Conservation (phyloP, 352 stramenopile genomes). For the Pythium phragmiticola region DNA sequence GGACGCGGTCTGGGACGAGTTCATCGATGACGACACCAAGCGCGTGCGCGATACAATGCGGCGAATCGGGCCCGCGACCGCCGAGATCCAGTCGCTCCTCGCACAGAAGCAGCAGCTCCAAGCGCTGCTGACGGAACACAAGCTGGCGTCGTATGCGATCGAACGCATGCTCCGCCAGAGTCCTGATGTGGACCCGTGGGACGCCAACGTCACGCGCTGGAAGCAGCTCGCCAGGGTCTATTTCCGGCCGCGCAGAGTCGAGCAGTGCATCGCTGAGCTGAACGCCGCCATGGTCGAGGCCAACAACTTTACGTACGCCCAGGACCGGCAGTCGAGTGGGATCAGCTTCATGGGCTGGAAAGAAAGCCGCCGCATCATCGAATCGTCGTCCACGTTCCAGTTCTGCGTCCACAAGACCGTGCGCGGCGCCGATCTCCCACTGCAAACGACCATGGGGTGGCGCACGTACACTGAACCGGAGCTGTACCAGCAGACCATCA, state of each 20-base stretch:
- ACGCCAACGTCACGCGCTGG: conserved; percentile 3
- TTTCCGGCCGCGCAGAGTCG: background rate
- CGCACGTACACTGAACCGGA: background rate
- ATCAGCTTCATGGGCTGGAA: conserved; percentile 18
- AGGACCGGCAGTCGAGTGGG: conserved; percentile 1
- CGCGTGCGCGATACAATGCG: background rate
- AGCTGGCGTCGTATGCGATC: background rate
- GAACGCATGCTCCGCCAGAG: background rate
- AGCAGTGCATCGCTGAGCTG: background rate
- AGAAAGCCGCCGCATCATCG: background rate
- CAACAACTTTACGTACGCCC: background rate
- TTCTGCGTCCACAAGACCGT: conserved; percentile 22
- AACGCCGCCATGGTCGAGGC: background rate
- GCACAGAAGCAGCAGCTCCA: background rate
- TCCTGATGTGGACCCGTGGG: background rate
- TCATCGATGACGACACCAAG: conserved; percentile 11
- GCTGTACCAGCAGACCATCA: background rate
- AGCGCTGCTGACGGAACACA: conserved; percentile 8
- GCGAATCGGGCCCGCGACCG: background rate
- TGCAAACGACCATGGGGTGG: background rate
- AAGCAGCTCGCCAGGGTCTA: background rate
- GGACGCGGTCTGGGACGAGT: conserved; percentile 12
- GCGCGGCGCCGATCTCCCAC: background rate
- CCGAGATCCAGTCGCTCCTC: background rate
- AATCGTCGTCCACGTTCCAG: conserved; percentile 1